Percentiles rank a stretch among this genome's conserved stretches.
phyloP scores from a whole-genome alignment of 2,329 filamentous ascomycete genomes.

The Verticillium tricorpus region DNA sequence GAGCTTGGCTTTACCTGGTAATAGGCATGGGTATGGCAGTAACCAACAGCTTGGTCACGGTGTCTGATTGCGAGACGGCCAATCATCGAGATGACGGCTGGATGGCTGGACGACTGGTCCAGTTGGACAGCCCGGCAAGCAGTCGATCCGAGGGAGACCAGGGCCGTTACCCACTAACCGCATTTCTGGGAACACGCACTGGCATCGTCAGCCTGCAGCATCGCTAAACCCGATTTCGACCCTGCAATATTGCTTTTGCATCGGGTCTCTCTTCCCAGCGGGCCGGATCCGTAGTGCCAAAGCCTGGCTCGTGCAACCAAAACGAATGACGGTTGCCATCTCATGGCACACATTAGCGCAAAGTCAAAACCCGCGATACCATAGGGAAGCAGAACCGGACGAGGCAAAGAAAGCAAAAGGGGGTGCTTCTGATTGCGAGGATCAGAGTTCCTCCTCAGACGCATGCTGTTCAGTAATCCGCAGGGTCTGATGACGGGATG shows the following conservation, averaged over 20 bases:
- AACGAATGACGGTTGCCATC: not conserved
- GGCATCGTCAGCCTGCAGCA: not conserved
- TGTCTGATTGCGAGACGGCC: not conserved
- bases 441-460: not conserved
- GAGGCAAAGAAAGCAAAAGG: too few relatives aligned
- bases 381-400: not conserved
- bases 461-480: not conserved
- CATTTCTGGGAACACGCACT: not conserved
- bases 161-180: not conserved
- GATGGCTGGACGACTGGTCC: not conserved
- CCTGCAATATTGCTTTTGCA: conserved; percentile 1
- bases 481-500: not conserved
- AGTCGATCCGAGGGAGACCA: not conserved
- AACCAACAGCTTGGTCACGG: too few relatives aligned
- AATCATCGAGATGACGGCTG: not conserved
- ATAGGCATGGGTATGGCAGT: too few relatives aligned
- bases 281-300: not conserved
- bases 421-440: not conserved
- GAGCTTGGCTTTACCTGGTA: too few relatives aligned
- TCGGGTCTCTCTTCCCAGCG: conserved; percentile 1
- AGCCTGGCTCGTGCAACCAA: not conserved
- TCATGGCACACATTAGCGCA: not conserved
- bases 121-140: not conserved
- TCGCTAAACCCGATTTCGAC: not conserved
- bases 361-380: not conserved